These are phyloP conservation scores for Hymenotorrendiella dingleyae DNA, from an alignment of 2,329 filamentous ascomycete genomes.

Conservation along the genomic window DNA sequence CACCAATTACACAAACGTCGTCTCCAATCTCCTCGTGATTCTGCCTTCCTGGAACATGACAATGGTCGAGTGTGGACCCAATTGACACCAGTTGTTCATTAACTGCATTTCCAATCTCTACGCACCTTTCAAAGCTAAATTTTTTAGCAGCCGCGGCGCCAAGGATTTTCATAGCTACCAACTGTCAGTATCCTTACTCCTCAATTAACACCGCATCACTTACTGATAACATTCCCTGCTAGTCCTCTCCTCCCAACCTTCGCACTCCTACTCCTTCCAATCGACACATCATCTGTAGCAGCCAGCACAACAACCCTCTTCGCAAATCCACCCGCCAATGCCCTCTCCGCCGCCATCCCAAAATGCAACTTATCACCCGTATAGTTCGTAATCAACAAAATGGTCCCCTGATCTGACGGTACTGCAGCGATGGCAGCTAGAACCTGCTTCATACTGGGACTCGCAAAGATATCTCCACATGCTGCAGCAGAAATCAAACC, in stretches of 20 bases:
- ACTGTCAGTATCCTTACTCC: not conserved
- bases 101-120: constrained; percentile 26
- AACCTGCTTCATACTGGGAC: constrained; percentile 58
- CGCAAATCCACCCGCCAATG: constrained; percentile 42
- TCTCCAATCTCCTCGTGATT: constrained; percentile 42
- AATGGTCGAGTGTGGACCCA: constrained; percentile 45
- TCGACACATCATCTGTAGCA: constrained; percentile 60
- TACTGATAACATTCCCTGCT: constrained; percentile 51
- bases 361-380: constrained; percentile 40
- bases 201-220: constrained; percentile 10
- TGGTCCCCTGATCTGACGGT: constrained; percentile 48
- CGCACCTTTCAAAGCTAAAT: constrained; percentile 20
- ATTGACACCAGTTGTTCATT: constrained; percentile 39
- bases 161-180: constrained; percentile 34
- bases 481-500: constrained; percentile 58
- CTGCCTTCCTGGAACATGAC: constrained; percentile 44
- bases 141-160: constrained; percentile 24
- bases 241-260: constrained; percentile 57
- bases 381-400: constrained; percentile 57
- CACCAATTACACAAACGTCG: constrained; percentile 57
- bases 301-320: constrained; percentile 43
- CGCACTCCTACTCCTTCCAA: constrained; percentile 46
- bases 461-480: constrained; percentile 58
- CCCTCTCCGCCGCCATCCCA: constrained; percentile 35
- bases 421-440: constrained; percentile 50